Percentiles rank a stretch among this genome's conserved stretches.
phyloP scores from a whole-genome alignment of 345 rosid species.

The Eucalyptus victrix region DNA sequence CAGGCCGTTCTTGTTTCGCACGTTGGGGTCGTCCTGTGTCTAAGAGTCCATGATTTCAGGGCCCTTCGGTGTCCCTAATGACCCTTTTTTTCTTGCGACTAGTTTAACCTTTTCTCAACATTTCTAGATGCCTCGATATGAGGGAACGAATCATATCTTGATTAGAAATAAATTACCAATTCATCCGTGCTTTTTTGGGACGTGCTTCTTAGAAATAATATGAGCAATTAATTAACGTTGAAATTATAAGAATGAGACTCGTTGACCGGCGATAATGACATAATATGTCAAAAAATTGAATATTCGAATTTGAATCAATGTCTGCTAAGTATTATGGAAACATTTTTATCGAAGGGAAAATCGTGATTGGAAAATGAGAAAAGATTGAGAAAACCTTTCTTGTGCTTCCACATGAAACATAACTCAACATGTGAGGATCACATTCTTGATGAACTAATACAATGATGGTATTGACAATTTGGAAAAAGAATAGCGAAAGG shows the following conservation, averaged over 20 bases:
- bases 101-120: not conserved
- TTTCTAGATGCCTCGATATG: not conserved
- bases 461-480: not conserved
- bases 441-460: not conserved
- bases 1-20: conserved; percentile 7
- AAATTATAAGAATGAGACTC: not conserved
- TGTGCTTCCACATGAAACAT: not conserved
- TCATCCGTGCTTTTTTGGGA: not conserved
- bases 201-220: not conserved
- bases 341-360: not conserved
- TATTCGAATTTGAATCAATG: not conserved
- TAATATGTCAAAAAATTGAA: not conserved
- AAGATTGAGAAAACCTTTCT: not conserved
- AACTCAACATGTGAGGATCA: not conserved
- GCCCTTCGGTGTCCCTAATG: not conserved
- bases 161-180: not conserved
- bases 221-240: not conserved
- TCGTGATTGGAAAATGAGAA: not conserved
- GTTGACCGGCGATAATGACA: too few species aligned
- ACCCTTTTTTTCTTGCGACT: not conserved
- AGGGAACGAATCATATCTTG: not conserved
- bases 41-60: not conserved
- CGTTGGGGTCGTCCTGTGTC: conserved; percentile 11
- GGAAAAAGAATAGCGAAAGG: not conserved
- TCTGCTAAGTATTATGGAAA: not conserved